Evolutionary conservation across 2,329 filamentous ascomycete species (phyloP).

Genomic region (Neurospora crassa): DNA sequence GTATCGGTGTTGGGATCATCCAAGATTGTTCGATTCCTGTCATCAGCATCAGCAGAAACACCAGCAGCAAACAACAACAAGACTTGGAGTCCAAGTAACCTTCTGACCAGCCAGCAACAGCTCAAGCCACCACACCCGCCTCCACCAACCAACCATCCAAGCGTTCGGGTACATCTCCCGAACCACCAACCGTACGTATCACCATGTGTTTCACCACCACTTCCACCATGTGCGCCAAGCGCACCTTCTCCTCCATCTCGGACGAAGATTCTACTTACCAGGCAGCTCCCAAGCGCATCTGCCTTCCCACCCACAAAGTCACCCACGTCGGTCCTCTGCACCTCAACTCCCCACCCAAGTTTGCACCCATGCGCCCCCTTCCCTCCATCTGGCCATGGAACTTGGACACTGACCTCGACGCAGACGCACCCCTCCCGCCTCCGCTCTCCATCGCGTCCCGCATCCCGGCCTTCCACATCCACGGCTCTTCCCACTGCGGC

Average conservation of each 20-base stretch:
- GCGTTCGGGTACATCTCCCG: neutral
- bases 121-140: too few relatives aligned
- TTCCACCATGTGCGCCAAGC: neutral
- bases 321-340: neutral
- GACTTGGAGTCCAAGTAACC: neutral
- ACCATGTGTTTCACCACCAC: neutral
- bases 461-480: constrained; percentile 2
- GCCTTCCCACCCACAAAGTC: neutral
- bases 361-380: neutral
- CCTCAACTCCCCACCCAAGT: neutral
- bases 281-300: neutral
- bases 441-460: neutral
- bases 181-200: neutral
- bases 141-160: neutral
- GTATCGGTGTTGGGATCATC: neutral
- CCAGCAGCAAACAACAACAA: neutral
- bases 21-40: neutral
- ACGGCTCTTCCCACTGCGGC: constrained; percentile 5
- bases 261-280: neutral
- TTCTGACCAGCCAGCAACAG: neutral
- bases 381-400: neutral
- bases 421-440: neutral
- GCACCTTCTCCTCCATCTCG: neutral
- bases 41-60: neutral
- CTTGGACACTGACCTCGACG: neutral